Conservation (phyloP, 169 alveolate genomes). For the Plasmodium vinckei region DNA sequence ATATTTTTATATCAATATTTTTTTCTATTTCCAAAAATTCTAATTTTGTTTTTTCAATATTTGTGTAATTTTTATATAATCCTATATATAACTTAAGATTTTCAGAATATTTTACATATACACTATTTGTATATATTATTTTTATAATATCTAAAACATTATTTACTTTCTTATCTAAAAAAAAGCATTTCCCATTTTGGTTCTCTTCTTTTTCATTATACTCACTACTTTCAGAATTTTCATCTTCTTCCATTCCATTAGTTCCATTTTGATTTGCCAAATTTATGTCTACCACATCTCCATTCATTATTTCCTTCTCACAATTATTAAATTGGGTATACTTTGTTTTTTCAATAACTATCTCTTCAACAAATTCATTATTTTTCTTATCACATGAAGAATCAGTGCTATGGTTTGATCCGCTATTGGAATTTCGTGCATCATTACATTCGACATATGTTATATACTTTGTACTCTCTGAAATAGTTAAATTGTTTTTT, state of each 20-base stretch:
- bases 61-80: constrained; percentile 29
- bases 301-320: too few relatives aligned
- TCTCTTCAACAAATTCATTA: too few relatives aligned
- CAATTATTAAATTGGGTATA: too few relatives aligned
- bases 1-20: constrained; percentile 33
- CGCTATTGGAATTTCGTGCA: too few relatives aligned
- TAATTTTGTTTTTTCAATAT: constrained; percentile 57
- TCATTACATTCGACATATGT: too few relatives aligned
- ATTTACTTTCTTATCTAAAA: constrained; percentile 34
- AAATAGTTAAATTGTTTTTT: too few relatives aligned
- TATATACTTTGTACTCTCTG: too few relatives aligned
- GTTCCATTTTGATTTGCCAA: too few relatives aligned
- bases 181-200: background rate
- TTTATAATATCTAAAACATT: constrained; percentile 31
- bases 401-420: too few relatives aligned
- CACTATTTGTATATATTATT: constrained; percentile 18
- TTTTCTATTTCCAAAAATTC: constrained; percentile 52
- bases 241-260: background rate
- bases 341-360: too few relatives aligned
- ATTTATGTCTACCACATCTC: background rate
- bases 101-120: constrained; percentile 21
- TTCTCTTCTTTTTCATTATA: background rate
- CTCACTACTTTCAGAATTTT: background rate
- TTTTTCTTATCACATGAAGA: too few relatives aligned
- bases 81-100: constrained; percentile 42